Evolutionary conservation across 495 filamentous ascomycete species (phyloP).

Genomic region (Hypoxylon subgilvum): DNA sequence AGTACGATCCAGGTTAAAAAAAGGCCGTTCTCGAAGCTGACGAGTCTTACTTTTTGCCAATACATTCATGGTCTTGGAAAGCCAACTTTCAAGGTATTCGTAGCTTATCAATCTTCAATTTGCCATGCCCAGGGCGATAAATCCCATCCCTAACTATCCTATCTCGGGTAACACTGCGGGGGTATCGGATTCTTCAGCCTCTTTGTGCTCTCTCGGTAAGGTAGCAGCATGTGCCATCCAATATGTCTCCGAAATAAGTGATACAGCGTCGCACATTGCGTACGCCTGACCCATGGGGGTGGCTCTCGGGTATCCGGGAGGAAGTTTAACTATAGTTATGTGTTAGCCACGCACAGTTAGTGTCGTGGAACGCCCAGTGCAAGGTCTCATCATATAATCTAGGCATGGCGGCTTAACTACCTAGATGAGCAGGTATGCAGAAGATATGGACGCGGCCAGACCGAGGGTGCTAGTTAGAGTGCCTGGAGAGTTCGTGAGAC

Average conservation of each 20-base stretch:
- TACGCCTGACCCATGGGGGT: neutral
- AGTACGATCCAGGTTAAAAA: no score
- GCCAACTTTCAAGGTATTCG: neutral
- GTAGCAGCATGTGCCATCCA: neutral
- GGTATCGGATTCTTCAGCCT: conserved; percentile 10
- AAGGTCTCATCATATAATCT: no score
- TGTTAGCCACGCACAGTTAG: neutral
- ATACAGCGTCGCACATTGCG: neutral
- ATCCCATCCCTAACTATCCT: neutral
- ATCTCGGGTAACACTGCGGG: neutral
- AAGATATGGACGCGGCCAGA: no score
- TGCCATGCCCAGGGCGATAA: neutral
- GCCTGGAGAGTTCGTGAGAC: no score
- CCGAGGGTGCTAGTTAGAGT: no score
- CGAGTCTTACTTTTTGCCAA: no score
- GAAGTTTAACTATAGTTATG: no score
- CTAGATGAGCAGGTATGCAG: no score
- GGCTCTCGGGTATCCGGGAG: neutral
- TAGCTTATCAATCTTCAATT: neutral
- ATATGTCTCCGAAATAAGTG: conserved; percentile 1
- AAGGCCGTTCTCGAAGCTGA: no score
- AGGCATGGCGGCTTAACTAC: no score
- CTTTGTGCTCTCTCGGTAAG: neutral
- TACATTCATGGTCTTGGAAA: no score
- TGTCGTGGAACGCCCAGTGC: neutral